Base-by-base conservation (phyloP, 306 rosid species). In the Vicia villosa region DNA sequence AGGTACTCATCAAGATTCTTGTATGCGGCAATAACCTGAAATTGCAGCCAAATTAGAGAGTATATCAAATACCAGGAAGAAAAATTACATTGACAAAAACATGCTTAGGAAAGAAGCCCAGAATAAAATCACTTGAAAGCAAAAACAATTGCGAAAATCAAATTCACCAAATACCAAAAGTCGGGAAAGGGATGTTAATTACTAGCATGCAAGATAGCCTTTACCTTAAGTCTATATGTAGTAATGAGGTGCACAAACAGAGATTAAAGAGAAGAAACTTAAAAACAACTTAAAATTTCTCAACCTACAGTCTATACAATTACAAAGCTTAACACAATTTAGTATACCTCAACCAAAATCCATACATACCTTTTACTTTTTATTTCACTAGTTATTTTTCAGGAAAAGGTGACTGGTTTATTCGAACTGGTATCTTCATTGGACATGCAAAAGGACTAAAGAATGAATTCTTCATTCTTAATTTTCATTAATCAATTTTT, bases 1-100 rank as follows among this genome's bases (percentile, higher is more conserved):
- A 93, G 77, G 86, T 88, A 90, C 80, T 88, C 90, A 66, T 82
- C 88, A 56, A 93, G 85, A 80, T 84, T 74, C 62, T 85, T 81
- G 78, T 85, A 84, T 68, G 78, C 86, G 28, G 68, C 55, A 80
- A 87, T 66, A 76, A 86, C 83, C 98, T 93, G 87, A 65, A 66
- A 79, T 54, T 68, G 74, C 74, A 74, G 70, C 46, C 21, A 77
- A 60, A 55, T 56, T 75, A 56, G 67, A 70, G 14, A 76, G 57
- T 66, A 65, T 28, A 58, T 38, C 60, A 73, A 68, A 47, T 69
- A 74, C 30, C 34, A 12, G 54, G 32, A 55, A 65, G 15, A 6
- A 63, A 68, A 42, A 13, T 49, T 40, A 17, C 46, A 38, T 59
- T 54, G 43, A 59, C 51, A 28, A 67, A 76, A 52, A 68, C 21